Evolutionary conservation across 176 grass and related monocot genomes (phyloP).

Genomic region (Triticum monococcum): DNA sequence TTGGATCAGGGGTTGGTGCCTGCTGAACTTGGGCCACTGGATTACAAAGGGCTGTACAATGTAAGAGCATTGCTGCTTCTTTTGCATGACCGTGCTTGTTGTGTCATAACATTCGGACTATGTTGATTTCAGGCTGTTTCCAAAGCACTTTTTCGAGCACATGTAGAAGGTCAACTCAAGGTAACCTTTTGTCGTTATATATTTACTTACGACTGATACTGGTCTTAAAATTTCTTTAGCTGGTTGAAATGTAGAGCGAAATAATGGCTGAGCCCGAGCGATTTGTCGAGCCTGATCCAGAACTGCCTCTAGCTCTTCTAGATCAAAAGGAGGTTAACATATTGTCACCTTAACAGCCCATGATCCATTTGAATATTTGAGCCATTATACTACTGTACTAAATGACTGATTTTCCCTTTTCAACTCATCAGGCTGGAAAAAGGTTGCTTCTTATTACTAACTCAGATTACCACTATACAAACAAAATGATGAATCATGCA

Average conservation of each 20-base stretch:
- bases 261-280: constrained; percentile 97
- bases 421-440: constrained; percentile 80
- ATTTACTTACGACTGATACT: constrained; percentile 16
- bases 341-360: not conserved
- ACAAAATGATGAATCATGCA: constrained; percentile 98
- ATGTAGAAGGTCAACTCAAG: constrained; percentile 99
- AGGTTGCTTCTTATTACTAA: constrained; percentile 91
- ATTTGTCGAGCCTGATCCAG: constrained; percentile 97
- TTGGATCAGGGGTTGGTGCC: constrained; percentile 89
- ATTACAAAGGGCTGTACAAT: constrained; percentile 88
- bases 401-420: constrained; percentile 15
- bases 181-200: constrained; percentile 44
- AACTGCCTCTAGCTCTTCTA: constrained; percentile 94
- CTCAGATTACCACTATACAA: constrained; percentile 96
- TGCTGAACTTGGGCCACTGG: constrained; percentile 80
- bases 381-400: constrained; percentile 5
- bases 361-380: constrained; percentile 4
- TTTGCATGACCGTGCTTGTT: constrained; percentile 24
- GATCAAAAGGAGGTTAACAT: constrained; percentile 95
- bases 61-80: constrained; percentile 40
- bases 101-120: constrained; percentile 22
- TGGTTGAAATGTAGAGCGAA: constrained; percentile 72
- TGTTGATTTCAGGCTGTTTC: constrained; percentile 72
- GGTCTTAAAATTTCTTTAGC: constrained; percentile 41
- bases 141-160: constrained; percentile 91